These are phyloP conservation scores for Colletotrichum navitas DNA, from an alignment of 2,329 filamentous ascomycete genomes.

Conservation along the genomic window DNA sequence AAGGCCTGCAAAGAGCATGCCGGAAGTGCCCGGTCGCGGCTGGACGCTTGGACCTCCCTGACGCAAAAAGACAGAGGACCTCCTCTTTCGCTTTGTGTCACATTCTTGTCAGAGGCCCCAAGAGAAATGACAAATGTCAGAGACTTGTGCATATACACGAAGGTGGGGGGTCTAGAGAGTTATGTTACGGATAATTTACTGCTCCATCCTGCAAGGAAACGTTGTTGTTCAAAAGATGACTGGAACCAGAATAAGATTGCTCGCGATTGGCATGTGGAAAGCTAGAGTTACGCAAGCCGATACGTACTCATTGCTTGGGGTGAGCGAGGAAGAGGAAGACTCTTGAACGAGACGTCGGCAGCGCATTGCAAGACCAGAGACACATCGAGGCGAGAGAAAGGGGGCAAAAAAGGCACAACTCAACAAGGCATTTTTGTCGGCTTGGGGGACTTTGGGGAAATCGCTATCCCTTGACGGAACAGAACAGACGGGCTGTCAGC, in stretches of 20 bases:
- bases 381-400: not conserved
- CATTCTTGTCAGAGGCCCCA: not conserved
- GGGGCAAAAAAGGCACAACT: too few relatives aligned
- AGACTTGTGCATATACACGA: not conserved
- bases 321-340: not conserved
- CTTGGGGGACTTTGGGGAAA: not conserved
- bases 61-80: not conserved
- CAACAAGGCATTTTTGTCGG: not conserved
- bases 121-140: not conserved
- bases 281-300: conserved; percentile 3
- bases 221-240: not conserved
- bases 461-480: conserved; percentile 3
- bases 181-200: not conserved
- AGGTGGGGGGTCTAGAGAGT: not conserved
- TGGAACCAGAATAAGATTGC: not conserved
- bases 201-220: not conserved
- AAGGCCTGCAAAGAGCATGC: conserved; percentile 23
- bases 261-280: not conserved
- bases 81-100: not conserved
- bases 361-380: not conserved
- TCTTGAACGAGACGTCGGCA: conserved; percentile 6
- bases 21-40: not conserved
- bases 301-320: not conserved
- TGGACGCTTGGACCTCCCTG: conserved; percentile 24
- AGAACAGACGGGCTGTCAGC: not conserved